phyloP scores from a whole-genome alignment of 2,329 filamentous ascomycete species.

The Aureobasidium subglaciale region DNA sequence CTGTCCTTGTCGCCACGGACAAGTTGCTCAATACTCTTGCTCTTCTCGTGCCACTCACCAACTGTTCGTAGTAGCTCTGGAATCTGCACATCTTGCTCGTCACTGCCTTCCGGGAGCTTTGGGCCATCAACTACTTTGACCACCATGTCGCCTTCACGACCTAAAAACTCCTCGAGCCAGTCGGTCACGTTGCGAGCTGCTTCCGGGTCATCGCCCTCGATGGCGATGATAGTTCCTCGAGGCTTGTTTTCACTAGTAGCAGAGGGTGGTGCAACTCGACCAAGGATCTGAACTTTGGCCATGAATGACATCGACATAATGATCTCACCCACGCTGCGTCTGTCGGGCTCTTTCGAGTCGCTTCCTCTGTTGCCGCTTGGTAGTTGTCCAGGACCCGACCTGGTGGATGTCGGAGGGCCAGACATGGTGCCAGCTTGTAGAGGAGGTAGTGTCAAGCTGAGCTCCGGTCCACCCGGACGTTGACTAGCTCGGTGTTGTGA shows the following conservation, averaged over 20 bases:
- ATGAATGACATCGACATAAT: conserved; percentile 68
- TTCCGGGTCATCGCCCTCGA: conserved; percentile 66
- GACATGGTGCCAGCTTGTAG: conserved; percentile 35
- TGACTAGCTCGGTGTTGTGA: conserved; percentile 28
- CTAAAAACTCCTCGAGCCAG: conserved; percentile 51
- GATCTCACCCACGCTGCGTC: conserved; percentile 51
- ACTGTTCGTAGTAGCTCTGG: conserved; percentile 61
- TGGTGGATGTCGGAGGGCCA: neutral
- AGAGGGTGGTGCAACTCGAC: conserved; percentile 66
- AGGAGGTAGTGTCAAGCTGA: conserved; percentile 44
- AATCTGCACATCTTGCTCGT: conserved; percentile 30
- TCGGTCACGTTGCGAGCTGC: conserved; percentile 60
- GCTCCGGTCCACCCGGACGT: conserved; percentile 17
- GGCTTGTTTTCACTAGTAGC: conserved; percentile 28
- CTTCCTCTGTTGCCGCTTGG: neutral
- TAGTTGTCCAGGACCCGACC: neutral
- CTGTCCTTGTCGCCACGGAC: conserved; percentile 3
- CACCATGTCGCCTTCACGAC: conserved; percentile 45
- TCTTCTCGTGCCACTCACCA: conserved; percentile 67
- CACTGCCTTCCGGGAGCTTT: conserved; percentile 31
- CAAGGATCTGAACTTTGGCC: conserved; percentile 69
- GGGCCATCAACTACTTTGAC: conserved; percentile 46
- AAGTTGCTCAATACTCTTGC: conserved; percentile 58
- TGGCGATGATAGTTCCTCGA: conserved; percentile 72
- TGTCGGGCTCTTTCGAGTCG: conserved; percentile 38